Base-by-base conservation (phyloP, 75 land plant species). In the Sequoia sempervirens region DNA sequence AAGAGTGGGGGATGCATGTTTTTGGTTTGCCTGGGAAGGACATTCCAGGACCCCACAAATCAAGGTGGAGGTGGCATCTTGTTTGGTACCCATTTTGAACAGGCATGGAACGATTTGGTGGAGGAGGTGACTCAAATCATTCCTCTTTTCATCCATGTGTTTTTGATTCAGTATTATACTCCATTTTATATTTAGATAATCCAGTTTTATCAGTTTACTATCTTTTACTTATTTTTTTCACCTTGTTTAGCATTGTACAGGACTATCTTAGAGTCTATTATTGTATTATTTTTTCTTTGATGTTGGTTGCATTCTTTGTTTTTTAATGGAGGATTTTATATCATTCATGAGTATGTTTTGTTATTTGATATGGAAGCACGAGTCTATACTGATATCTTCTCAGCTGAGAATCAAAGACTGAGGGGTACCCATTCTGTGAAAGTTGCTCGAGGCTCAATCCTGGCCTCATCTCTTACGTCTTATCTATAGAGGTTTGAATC, bases 41-140 rank as follows among this genome's bases (percentile, higher is more conserved):
- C 89, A 52, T 86, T 82, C 50, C 73, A 58, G 40, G 86, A 85
- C 87, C 88, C 89, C 47, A 81, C 86, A 10, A 89, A 91, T 82
- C 93, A 88, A 79, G 90, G 89, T 38, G 90, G 90, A 40, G 87
- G 86, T 20, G 90, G 87, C 52, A 85, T 86, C 70, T 86, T 90
- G 68, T 90, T 87, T 76, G 89, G 89, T 58, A 89, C 92, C 86
- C 89, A 87, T 81, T 89, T 92, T 81, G 88, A 90, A 79, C 88
- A 88, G 66, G 89, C 95, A 13, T 95, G 95, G 95, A 76, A 90
- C 40, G 96, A 95, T 50, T 88, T 95, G 69, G 91, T 95, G 50
- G 84, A 84, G 17, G 92, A 95, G 95, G 96, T 95, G 81, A 43
- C n/a, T 50, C 61, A 61, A 61, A 61, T 56, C 66, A 61, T 61